Base-by-base conservation (phyloP, 495 filamentous ascomycete genomes). In the Neurospora intermedia region DNA sequence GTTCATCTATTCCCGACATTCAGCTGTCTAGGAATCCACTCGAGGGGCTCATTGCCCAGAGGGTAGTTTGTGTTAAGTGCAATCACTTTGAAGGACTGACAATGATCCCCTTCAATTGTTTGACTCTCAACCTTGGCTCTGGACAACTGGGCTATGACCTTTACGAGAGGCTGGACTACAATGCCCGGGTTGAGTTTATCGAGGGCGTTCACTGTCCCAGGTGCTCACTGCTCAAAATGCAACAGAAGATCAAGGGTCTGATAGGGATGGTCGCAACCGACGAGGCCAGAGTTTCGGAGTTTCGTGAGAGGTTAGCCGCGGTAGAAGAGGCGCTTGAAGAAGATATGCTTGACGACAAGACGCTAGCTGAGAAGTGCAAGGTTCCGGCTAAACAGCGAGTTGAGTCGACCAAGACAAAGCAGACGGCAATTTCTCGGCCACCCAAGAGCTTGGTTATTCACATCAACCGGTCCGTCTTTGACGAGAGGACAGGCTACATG, bases 31-130 rank as follows among this genome's bases (percentile, higher is more conserved):
- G 83, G 62, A 86, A 85, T 75, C 96, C 96, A 3, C 84, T 99
- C 1, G 93, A 98, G 79, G 96, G 96, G 1, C 82, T 97, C 16
- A 84, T 94, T 31, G 96, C 94, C 0, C 94, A 98, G 80, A 85
- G 96, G 41, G 95, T 98, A 5, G 93, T 92, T 1, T 99, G 96
- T 79, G 90, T 92, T 71, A 81, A 83, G 39, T 99, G 96, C 79
- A 93, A 94, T 15, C 92, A 91, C 81, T 93, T 93, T 1, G 93
- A 97, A 76, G 93, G 93, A 3, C 85, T 98, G 42, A 91, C 90
- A 13, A 86, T 98, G 76, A 94, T 93, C 48, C 93, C 94, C 0
- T 98, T 98, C 85, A 97, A 96, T 76, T 97, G 93, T 79, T 82
- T 99, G 70, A 98, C 96, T 7, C 88, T 99, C 0, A 91, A 89